Base-by-base conservation (phyloP, 2,329 filamentous ascomycete genomes). In the Delphinella strobiligena region DNA sequence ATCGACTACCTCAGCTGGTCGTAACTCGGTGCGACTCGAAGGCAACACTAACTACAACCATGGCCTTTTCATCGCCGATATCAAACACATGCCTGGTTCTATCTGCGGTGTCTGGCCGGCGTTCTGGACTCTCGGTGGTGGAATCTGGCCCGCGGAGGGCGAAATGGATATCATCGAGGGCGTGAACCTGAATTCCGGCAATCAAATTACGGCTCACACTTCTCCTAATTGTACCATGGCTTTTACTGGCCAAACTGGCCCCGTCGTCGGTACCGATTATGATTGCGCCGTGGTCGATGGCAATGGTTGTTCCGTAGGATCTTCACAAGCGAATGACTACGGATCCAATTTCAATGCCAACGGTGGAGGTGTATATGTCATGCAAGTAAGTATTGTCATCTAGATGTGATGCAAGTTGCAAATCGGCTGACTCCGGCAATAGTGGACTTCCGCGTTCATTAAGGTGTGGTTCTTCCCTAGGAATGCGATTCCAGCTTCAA, bases 401-500 rank as follows among this genome's bases (percentile, higher is more conserved):
- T n/a, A n/a, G n/a, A n/a, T n/a, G n/a, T n/a, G n/a, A n/a, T n/a
- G n/a, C n/a, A n/a, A n/a, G n/a, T n/a, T n/a, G n/a, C n/a, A n/a
- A n/a, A n/a, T n/a, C n/a, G n/a, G n/a, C n/a, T n/a, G n/a, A n/a
- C n/a, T n/a, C n/a, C n/a, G n/a, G n/a, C n/a, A n/a, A 62, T 41
- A 45, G 22, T 93, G 86, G 82, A 85, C 80, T 1, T 71, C 72
- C 16, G 58, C 72, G 0, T 68, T 67, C 47, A 93, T 95, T 59
- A 70, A 71, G 35, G 69, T 93, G 47, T 94, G 78, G 75, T 91
- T 84, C 71, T 94, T 93, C 61, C 68, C 78, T 1, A 77, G 83
- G 5, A 59, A 58, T 45, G 56, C 56, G 5, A 74, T 86, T 43
- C 83, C 83, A 1, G 50, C 58, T 2, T 77, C 86, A 54, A 75